Base-by-base conservation (phyloP, 805 yeast genomes). In the Wickerhamomyces rabaulensis region DNA sequence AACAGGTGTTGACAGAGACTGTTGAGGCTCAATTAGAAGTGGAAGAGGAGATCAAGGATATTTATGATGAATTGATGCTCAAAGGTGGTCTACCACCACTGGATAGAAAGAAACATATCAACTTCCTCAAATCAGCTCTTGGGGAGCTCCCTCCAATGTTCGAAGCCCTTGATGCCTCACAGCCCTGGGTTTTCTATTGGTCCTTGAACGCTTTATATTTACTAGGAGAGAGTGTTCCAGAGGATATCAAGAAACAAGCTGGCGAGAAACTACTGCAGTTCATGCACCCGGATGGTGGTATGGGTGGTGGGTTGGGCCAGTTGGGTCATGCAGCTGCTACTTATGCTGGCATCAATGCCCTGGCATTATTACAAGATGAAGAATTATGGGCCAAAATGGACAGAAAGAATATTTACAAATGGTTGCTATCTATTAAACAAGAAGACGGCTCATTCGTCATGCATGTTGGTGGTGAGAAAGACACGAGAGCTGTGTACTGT, bases 161-260 rank as follows among this genome's bases (percentile, higher is more conserved):
- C 47, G 46, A 63, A 3, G 74, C 75, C 0, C 69, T 88, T 41
- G 97, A 92, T 64, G 94, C 97, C 0, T 86, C 94, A n/a, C 90
- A 84, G 50, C 82, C 96, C 0, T 94, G 98, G 98, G 67, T 92
- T 58, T 48, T 87, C 1, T 92, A 86, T 61, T 94, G 99, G 99
- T 66, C 84, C 7, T 60, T 77, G 40, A 89, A 88, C 60, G 71
- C 82, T 0, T 55, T 73, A 39, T 54, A 61, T 3, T 45, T 80
- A 1, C 51, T 84, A 25, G 74, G 74, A 1, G 64, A 29, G 2
- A 50, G 45, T 3, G 48, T 69, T 1, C 47, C 52, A 2, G 55
- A 49, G 19, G 62, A 57, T 2, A 52, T 57, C n/a, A 65, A 64
- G 42, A 46, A 47, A 25, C 60, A 51, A 46, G 68, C 70, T 1